Conservation (phyloP, 2,329 filamentous ascomycete species). For the Alternaria gansuensis region DNA sequence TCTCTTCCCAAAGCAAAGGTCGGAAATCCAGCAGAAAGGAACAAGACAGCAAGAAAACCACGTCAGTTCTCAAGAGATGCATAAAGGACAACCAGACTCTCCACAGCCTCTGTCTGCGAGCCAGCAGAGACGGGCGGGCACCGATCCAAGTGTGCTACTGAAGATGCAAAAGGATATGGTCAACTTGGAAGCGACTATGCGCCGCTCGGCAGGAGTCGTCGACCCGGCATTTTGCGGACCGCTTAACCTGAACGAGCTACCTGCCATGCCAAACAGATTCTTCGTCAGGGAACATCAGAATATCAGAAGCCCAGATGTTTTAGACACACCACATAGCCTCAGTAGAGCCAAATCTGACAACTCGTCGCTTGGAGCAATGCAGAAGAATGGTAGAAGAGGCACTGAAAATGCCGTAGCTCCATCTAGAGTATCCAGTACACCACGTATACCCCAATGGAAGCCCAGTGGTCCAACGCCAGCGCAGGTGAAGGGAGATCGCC, state of each 20-base stretch:
- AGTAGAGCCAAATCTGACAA: constrained; percentile 10
- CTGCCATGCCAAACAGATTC: constrained; percentile 5
- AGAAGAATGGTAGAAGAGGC: neutral
- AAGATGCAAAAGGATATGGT: constrained; percentile 25
- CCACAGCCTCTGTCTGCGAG: neutral
- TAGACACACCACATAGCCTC: neutral
- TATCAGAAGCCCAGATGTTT: neutral
- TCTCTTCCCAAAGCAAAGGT: constrained; percentile 3
- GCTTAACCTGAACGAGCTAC: constrained; percentile 17
- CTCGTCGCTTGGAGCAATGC: constrained; percentile 5
- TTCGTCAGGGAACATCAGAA: constrained; percentile 2
- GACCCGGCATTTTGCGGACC: constrained; percentile 11
- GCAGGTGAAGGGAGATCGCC: neutral
- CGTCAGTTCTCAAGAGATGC: neutral
- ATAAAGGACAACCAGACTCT: neutral
- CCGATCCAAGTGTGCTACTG: constrained; percentile 8
- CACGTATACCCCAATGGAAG: neutral
- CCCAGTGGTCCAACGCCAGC: neutral
- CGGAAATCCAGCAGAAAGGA: neutral
- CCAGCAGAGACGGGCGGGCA: neutral
- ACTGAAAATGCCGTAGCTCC: constrained; percentile 1
- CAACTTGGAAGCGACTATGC: constrained; percentile 15
- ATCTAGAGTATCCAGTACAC: neutral
- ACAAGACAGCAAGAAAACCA: constrained; percentile 1
- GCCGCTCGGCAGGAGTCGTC: constrained; percentile 17